These are phyloP conservation scores for Cercospora nicotianae DNA, from an alignment of 2,329 filamentous ascomycete species.

Conservation along the genomic window DNA sequence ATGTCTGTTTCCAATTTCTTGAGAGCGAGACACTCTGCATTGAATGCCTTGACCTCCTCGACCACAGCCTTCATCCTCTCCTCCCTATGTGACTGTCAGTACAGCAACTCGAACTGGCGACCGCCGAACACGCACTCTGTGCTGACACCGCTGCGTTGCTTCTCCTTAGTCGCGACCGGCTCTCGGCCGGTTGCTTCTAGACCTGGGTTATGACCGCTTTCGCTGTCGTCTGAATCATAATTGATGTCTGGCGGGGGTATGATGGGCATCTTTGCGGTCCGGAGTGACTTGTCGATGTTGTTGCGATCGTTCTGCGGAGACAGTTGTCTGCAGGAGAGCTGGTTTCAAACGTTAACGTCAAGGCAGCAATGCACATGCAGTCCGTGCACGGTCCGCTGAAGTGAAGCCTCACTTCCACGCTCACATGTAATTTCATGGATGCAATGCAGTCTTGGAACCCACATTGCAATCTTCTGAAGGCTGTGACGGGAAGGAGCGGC, in stretches of 20 bases:
- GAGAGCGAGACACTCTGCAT: not conserved
- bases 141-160: not conserved
- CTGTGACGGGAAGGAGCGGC: not conserved
- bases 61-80: not conserved
- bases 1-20: not conserved
- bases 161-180: too few relatives aligned
- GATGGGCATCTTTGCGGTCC: too few relatives aligned
- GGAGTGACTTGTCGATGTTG: not conserved
- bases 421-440: not conserved
- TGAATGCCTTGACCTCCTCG: not conserved
- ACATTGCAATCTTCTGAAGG: not conserved
- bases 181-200: too few relatives aligned
- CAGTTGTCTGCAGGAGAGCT: not conserved
- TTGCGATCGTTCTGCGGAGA: not conserved
- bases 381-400: not conserved
- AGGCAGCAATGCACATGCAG: not conserved
- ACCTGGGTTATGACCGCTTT: too few relatives aligned
- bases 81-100: not conserved
- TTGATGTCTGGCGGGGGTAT: not conserved
- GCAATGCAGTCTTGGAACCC: not conserved
- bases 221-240: not conserved
- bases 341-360: not conserved
- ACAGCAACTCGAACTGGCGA: not conserved
- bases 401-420: not conserved
- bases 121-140: not conserved